Percentiles rank a stretch among this genome's conserved stretches.
Conservation (phyloP, 495 filamentous ascomycete genomes). For the Penicillium angulare region DNA sequence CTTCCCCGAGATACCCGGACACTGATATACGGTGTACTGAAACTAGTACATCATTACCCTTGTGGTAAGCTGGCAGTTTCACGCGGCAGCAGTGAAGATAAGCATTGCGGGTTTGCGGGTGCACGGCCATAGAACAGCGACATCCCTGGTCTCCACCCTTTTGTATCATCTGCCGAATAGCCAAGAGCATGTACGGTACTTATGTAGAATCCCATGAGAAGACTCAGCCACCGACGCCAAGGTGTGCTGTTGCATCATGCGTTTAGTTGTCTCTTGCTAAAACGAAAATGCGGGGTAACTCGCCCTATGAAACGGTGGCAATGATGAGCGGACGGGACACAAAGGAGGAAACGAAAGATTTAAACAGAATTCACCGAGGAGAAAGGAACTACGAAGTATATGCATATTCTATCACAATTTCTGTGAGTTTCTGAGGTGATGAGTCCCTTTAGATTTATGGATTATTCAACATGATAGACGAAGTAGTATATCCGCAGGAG, state of each 20-base stretch:
- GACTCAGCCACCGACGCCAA: not conserved
- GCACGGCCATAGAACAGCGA: constrained; percentile 9
- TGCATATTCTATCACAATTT: constrained; percentile 17
- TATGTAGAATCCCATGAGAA: no score
- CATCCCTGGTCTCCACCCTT: constrained; percentile 1
- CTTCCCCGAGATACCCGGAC: no score
- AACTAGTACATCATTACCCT: no score
- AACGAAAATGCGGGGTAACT: constrained; percentile 21
- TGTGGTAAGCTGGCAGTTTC: constrained; percentile 6
- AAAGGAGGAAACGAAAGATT: not conserved
- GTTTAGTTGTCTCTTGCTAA: not conserved
- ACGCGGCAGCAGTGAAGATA: constrained; percentile 18
- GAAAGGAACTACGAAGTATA: not conserved
- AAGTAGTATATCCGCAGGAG: not conserved
- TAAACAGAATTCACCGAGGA: no score
- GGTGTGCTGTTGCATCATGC: constrained; percentile 11
- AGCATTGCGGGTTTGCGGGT: constrained; percentile 15
- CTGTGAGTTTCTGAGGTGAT: not conserved
- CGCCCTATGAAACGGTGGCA: not conserved
- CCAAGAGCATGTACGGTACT: not conserved
- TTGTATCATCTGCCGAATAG: not conserved
- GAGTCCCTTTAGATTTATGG: not conserved
- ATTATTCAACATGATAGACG: not conserved
- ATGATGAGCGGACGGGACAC: not conserved
- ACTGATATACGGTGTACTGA: no score